Evolutionary conservation across 2,329 filamentous ascomycete species (phyloP).

Genomic region (Alternaria sp.): DNA sequence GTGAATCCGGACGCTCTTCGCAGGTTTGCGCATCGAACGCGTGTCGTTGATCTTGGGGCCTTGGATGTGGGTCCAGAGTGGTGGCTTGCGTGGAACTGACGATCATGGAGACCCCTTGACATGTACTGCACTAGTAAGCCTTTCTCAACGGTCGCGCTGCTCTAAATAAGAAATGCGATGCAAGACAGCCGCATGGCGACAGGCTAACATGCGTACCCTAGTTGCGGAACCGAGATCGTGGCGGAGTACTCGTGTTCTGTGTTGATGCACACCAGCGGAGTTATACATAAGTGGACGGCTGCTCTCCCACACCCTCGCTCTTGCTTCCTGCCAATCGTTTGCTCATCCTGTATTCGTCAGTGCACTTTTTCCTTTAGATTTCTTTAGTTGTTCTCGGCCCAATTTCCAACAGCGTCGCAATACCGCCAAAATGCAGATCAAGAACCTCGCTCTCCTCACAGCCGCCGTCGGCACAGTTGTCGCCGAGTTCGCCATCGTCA

Average conservation of each 20-base stretch:
- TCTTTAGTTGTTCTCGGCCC: not conserved
- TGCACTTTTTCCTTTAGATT: constrained; percentile 1
- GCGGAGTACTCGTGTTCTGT: constrained; percentile 7
- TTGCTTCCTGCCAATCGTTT: not conserved
- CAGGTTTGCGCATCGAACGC: constrained; percentile 12
- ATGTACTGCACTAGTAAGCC: not conserved
- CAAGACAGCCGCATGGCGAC: constrained; percentile 1
- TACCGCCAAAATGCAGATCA: constrained; percentile 28
- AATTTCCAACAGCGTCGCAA: constrained; percentile 4
- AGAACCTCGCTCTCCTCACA: constrained; percentile 27
- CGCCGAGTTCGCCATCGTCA: constrained; percentile 37
- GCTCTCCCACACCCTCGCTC: not conserved
- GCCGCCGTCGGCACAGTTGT: constrained; percentile 30
- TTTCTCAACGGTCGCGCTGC: constrained; percentile 3
- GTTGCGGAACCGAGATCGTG: constrained; percentile 7
- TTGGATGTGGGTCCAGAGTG: constrained; percentile 9
- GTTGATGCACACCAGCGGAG: constrained; percentile 1
- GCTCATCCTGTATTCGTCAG: not conserved
- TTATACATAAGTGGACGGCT: constrained; percentile 5
- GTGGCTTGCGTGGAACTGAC: constrained; percentile 5
- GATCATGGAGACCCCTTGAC: constrained; percentile 7
- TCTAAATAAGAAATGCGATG: constrained; percentile 1
- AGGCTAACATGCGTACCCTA: constrained; percentile 6
- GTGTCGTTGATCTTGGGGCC: constrained; percentile 14
- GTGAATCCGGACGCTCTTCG: not conserved